phyloP scores from a whole-genome alignment of 2,329 filamentous ascomycete species.

The Monosporascus sp. region DNA sequence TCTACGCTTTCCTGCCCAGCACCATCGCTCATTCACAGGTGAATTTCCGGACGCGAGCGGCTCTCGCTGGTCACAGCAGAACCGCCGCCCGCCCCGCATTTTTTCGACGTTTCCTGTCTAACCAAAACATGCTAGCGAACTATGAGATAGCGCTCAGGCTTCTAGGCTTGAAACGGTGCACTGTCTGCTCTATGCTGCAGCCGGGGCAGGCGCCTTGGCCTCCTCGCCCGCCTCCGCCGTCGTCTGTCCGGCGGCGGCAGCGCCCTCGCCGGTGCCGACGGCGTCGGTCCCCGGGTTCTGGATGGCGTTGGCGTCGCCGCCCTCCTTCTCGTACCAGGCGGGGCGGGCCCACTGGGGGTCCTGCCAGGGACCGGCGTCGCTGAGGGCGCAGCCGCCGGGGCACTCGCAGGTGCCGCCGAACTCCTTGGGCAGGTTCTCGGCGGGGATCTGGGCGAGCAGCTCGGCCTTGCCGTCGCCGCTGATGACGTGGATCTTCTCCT shows the following conservation, averaged over 20 bases:
- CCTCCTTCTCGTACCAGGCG: constrained; percentile 57
- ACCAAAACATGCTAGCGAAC: too few species aligned
- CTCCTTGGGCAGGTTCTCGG: constrained; percentile 81
- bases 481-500: constrained; percentile 90
- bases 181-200: constrained; percentile 18
- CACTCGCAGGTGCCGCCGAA: constrained; percentile 86
- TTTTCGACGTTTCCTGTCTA: too few species aligned
- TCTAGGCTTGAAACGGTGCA: not conserved
- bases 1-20: too few species aligned
- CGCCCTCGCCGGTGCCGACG: constrained; percentile 26
- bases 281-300: constrained; percentile 23
- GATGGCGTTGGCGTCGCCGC: constrained; percentile 22
- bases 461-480: constrained; percentile 77
- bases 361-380: constrained; percentile 87
- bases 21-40: too few species aligned
- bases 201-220: constrained; percentile 18
- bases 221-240: constrained; percentile 9
- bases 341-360: constrained; percentile 63
- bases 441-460: constrained; percentile 75
- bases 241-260: constrained; percentile 23
- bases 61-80: too few species aligned
- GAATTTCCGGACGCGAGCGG: too few species aligned
- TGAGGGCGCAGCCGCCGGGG: constrained; percentile 74
- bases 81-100: too few species aligned
- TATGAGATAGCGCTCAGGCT: too few species aligned